Base-by-base conservation (phyloP, 352 stramenopile species). In the Phytophthora europaea region DNA sequence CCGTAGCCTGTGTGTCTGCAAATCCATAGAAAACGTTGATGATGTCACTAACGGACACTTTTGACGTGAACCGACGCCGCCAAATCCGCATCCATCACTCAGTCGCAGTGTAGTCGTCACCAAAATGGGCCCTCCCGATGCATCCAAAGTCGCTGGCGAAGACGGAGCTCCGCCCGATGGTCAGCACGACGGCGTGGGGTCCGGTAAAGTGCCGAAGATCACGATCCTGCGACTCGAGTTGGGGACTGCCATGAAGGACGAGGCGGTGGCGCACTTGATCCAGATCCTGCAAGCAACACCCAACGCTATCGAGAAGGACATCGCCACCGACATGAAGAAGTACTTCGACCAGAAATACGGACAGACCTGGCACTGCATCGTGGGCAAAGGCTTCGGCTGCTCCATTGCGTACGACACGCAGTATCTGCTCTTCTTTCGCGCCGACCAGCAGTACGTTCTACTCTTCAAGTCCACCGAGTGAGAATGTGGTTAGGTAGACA, bases 271-370 rank as follows among this genome's bases (percentile, higher is more conserved):
- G 43, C 75, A 89, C 58, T 72, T 85, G 23, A 73, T 76, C 56
- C 68, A 84, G 60, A 72, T 83, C 54, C 52, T 88, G 31, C 78
- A 84, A 62, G 40, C 71, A 47, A 84, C 73, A 22, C 66, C 76
- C 51, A 73, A 75, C 23, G 76, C 76, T n/a, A 94, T 94, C 34
- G 82, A 94, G 65, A 94, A 99, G 83, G 97, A 99, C 79, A 98
- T 99, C 70, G 97, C 98, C 34, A 98, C 97, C 28, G 98, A 98
- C 74, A 99, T 99, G 80, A 99, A 99, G 80, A 99, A 99, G 80
- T 98, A 99, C 82, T 99, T 99, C 76, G 98, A 99, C 82, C 98
- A 99, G 77, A 98, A 98, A 70, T 94, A 97, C 78, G 90, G 87
- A 40, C 92, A 91, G 23, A 99, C 94, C 38, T 99, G 95, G 94